These are phyloP conservation scores for Tetrahymena malaccensis DNA, from an alignment of 73 alveolate genomes.

Conservation along the genomic window DNA sequence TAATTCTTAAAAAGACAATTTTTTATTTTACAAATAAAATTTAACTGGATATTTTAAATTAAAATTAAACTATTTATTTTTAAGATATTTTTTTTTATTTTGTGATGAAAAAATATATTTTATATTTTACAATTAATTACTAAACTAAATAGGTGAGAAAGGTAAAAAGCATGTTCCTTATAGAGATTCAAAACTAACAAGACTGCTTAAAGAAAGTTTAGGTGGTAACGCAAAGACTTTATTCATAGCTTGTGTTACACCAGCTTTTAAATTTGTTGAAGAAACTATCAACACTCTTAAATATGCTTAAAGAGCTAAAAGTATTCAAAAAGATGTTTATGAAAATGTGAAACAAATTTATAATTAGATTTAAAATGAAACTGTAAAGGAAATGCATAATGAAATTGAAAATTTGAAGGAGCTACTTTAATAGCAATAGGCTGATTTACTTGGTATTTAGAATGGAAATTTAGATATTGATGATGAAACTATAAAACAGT, in stretches of 20 bases:
- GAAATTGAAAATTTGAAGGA: not conserved
- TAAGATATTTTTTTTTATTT: not conserved
- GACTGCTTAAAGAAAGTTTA: slow-evolving; percentile 37
- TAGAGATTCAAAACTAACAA: slow-evolving; percentile 42
- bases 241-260: slow-evolving; percentile 36
- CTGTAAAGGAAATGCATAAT: not conserved
- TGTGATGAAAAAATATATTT: too few species aligned
- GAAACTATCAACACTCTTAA: slow-evolving; percentile 43
- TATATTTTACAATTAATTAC: too few species aligned
- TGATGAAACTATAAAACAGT: not conserved
- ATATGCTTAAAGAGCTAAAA: slow-evolving; percentile 17
- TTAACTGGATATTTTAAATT: too few species aligned
- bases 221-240: slow-evolving; percentile 44
- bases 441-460: not conserved
- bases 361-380: not conserved
- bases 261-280: not conserved
- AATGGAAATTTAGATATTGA: not conserved
- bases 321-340: not conserved
- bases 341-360: not conserved
- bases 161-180: slow-evolving; percentile 16
- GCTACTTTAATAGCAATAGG: not conserved
- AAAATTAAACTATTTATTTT: not conserved
- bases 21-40: too few species aligned
- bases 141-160: not conserved
- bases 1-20: too few species aligned